Evolutionary conservation across 2,329 filamentous ascomycete species (phyloP), one percentile per base, ranked within the genome.

Genomic region (Harringtonia aguacate): DNA sequence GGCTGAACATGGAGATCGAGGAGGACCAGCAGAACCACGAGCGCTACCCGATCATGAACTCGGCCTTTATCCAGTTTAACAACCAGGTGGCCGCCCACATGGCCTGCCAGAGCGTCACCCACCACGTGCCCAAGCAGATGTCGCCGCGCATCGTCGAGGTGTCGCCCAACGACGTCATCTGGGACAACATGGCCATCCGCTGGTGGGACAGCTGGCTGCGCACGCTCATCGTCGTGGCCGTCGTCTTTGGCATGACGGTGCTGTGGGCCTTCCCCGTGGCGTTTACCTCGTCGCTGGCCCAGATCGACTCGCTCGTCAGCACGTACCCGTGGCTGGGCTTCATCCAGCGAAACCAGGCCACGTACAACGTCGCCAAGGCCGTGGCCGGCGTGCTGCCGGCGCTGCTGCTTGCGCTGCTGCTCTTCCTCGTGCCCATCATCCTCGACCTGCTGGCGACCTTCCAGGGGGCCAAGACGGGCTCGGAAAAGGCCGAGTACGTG

Each of bases 21-120:
- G 69, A 82, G 36, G 92, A 97, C 52, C 92, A 98, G 59, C 74
- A 82, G 43, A 73, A 92, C 39, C 83, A 85, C 0, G 89, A 95
- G 52, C 79, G 82, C 5, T 97, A 87, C 50, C 89, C 90, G 0
- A 66, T 89, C 38, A 94, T 95, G 88, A 95, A 86, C 56, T 95
- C 90, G 1, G 92, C 92, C 1, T 98, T 98, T 54, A 88, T 98
- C 48, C 92, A 98, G 59, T 98, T 98, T 72, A 95, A 98, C 57
- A 84, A 95, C 57, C 92, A 98, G 59, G 86, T 95, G 2, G 89
- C 90, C 7, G 92, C 92, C 0, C 92, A 98, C 56, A 97, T 98
- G 92, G 92, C 90, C 46, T 95, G 88, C 59, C 92, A 98, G 60
- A 81, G 86, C 39, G 73, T 94, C 37, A 88, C 84, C 33, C 88